Evolutionary conservation across 73 alveolate species (phyloP), one percentile per base, ranked within the genome.

Genomic region (Stentor roeselii): DNA sequence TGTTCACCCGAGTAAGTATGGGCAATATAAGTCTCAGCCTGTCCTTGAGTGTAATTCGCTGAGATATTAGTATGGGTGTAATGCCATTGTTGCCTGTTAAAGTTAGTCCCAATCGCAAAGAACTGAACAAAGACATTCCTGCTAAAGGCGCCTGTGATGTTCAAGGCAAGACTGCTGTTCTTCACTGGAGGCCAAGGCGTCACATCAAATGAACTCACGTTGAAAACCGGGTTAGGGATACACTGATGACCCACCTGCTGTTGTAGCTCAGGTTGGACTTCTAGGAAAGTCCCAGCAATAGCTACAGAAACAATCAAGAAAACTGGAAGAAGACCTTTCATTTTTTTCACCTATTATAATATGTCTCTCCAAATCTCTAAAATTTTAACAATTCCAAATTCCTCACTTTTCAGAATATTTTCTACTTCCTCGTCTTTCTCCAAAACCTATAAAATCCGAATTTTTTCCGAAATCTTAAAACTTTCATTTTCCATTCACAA

Each of bases 181-280:
- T n/a, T 30, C 37, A 40, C 34, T 67, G 80, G 80, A 67, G 80
- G 80, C 80, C 80, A 67, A 67, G 80, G 80, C 34, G 37, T n/a
- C 27, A 67, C 80, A 67, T 21, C 41, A 40, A 67, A 67, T 27
- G 50, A 1, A 27, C 42, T 30, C 42, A 67, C 80, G 80, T 21
- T 34, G 41, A 50, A 50, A 11, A 50, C 67, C 21, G 67, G 67
- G 67, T 50, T 50, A 11, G 6, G 67, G 30, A 50, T 50, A 50
- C 67, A 50, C 6, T 6, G 21, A 50, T 21, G 6, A 11, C 67
- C 67, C 21, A 11, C 67, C 21, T 50, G 67, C 67, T 50, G 67
- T 21, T 50, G 30, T 50, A 50, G 67, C 30, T 50, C 21, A 50
- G n/a, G n/a, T n/a, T n/a, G n/a, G n/a, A n/a, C n/a, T n/a, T n/a